Percentiles rank a stretch among this genome's conserved stretches.
These are phyloP conservation scores for Vairimorpha ceranae DNA, from an alignment of 371 early-diverging fungal species.

Conservation along the genomic window DNA sequence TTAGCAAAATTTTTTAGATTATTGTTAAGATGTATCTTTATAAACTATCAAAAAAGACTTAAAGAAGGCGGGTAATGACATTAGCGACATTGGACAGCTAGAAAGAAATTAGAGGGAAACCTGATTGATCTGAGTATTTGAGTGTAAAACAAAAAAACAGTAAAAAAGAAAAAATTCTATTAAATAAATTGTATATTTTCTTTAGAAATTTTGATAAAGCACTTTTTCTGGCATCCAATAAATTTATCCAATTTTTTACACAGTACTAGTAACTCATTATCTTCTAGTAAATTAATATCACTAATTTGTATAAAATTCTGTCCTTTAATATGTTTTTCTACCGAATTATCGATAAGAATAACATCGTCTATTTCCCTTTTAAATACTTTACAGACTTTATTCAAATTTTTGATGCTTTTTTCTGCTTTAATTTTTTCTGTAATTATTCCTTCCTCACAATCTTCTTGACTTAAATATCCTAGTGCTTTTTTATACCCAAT, in stretches of 20 bases:
- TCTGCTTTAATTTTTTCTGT: slow-evolving; percentile 21
- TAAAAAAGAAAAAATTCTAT: too few relatives aligned
- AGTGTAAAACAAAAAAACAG: too few relatives aligned
- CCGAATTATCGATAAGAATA: slow-evolving; percentile 51
- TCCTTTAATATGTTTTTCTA: slow-evolving; percentile 30
- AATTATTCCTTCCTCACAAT: slow-evolving; percentile 30
- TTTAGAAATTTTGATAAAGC: too few relatives aligned
- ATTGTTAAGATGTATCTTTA: too few relatives aligned
- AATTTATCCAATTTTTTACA: slow-evolving; percentile 10
- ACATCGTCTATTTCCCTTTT: slow-evolving; percentile 31
- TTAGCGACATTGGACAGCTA: too few relatives aligned
- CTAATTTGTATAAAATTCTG: slow-evolving; percentile 37
- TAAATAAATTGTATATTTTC: too few relatives aligned
- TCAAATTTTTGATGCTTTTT: slow-evolving; percentile 45
- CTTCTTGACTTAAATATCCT: slow-evolving; percentile 20
- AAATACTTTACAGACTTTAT: slow-evolving; percentile 19
- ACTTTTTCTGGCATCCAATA: slow-evolving; percentile 1
- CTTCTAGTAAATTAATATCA: slow-evolving; percentile 26
- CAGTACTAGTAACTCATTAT: slow-evolving; percentile 25
- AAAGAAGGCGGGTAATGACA: too few relatives aligned
- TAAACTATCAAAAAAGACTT: too few relatives aligned
- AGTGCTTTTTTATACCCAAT: slow-evolving; percentile 31
- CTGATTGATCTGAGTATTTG: too few relatives aligned
- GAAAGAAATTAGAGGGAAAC: too few relatives aligned
- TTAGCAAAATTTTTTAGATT: too few relatives aligned